Conservation (phyloP, 2,329 filamentous ascomycete genomes). For the Coniochaeta ligniaria region DNA sequence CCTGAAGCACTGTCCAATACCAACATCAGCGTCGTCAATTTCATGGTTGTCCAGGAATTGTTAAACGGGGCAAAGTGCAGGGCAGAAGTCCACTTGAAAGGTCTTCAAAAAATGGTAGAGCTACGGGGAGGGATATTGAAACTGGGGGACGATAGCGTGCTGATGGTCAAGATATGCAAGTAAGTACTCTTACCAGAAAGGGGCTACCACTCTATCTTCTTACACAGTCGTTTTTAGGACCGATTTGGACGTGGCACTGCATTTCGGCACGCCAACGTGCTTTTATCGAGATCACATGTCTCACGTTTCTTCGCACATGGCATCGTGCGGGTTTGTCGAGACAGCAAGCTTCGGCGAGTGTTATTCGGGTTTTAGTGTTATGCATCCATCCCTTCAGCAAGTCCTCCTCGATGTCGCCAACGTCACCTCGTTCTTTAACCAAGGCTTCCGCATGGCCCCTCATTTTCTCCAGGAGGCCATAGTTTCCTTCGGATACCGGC, state of each 20-base stretch:
- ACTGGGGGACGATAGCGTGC: not conserved
- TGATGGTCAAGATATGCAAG: conserved; percentile 5
- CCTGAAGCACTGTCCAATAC: not conserved
- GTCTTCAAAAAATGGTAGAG: conserved; percentile 3
- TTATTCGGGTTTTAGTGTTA: not conserved
- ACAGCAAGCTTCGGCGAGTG: not conserved
- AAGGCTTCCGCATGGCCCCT: conserved; percentile 1
- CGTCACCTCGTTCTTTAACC: not conserved
- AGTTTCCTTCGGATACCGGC: not conserved
- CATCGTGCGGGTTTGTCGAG: not conserved
- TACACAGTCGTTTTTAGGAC: too few relatives aligned
- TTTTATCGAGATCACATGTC: conserved; percentile 5
- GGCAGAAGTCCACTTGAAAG: conserved; percentile 1
- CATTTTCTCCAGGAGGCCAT: conserved; percentile 3
- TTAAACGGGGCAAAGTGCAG: not conserved
- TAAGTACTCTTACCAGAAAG: conserved; percentile 4
- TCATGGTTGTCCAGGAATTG: conserved; percentile 2
- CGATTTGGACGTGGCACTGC: conserved; percentile 3
- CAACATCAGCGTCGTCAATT: conserved; percentile 5
- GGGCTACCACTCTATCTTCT: too few relatives aligned
- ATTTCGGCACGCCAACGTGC: conserved; percentile 1
- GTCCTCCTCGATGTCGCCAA: not conserved
- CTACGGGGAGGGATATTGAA: conserved; percentile 1
- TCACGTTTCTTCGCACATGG: not conserved
- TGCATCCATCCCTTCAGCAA: not conserved